Percentiles rank a stretch among this genome's conserved stretches.
Conservation (phyloP, 176 grass and related monocot genomes). For the Dactylis glomerata region DNA sequence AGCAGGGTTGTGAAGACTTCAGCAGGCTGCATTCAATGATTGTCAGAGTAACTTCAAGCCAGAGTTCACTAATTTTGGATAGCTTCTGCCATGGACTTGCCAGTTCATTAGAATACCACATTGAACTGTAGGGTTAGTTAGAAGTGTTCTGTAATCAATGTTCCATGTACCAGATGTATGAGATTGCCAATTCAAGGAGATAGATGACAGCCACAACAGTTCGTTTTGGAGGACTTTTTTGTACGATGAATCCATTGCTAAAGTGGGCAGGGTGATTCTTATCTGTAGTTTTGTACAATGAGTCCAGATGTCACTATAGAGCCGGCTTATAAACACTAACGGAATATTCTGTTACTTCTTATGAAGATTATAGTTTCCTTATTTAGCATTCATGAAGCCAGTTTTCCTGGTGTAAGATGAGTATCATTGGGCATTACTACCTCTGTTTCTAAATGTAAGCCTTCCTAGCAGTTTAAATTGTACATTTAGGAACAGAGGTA, state of each 20-base stretch:
- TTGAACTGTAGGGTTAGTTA: slow-evolving; percentile 13
- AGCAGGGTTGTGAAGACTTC: not conserved
- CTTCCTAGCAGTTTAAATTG: too few relatives aligned
- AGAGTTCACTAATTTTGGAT: not conserved
- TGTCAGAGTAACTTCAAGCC: slow-evolving; percentile 1
- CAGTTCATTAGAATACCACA: not conserved
- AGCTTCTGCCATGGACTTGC: slow-evolving; percentile 3
- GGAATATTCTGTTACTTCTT: not conserved
- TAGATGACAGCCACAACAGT: not conserved
- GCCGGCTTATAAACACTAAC: not conserved
- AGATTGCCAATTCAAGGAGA: not conserved
- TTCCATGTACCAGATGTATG: not conserved
- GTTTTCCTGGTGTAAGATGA: not conserved
- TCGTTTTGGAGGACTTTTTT: not conserved
- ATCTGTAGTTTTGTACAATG: not conserved
- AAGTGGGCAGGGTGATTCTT: not conserved
- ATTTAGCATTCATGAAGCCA: not conserved
- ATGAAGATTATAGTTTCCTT: not conserved
- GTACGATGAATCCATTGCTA: not conserved
- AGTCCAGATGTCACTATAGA: not conserved
- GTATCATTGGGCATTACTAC: not conserved
- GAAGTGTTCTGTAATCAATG: not conserved
- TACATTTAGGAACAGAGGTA: too few relatives aligned
- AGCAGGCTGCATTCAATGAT: not conserved
- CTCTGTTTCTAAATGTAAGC: too few relatives aligned